These are phyloP conservation scores for Aspergillus ibericus DNA, from an alignment of 2,329 filamentous ascomycete genomes.

Conservation along the genomic window DNA sequence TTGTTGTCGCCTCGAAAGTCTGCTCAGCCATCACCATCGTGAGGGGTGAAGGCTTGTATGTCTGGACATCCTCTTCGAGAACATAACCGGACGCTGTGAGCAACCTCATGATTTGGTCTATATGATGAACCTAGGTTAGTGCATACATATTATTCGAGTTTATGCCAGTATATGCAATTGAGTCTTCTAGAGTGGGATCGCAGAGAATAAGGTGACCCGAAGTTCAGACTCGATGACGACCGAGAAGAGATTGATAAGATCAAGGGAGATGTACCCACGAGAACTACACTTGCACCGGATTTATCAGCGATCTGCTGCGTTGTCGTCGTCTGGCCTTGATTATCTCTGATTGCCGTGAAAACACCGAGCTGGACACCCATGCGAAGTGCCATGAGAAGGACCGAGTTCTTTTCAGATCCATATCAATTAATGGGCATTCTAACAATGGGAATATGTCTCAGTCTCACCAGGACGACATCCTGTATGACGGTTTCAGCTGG, in stretches of 20 bases:
- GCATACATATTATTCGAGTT: neutral
- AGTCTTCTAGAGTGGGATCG: neutral
- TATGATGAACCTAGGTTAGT: neutral
- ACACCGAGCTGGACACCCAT: conserved; percentile 17
- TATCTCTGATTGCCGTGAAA: conserved; percentile 8
- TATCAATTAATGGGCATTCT: neutral
- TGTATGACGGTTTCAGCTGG: conserved; percentile 16
- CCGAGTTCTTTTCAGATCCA: neutral
- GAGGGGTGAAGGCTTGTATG: conserved; percentile 21
- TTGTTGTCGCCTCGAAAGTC: conserved; percentile 18
- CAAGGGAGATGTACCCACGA: conserved; percentile 12
- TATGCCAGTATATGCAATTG: neutral
- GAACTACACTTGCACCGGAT: conserved; percentile 13
- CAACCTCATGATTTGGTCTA: conserved; percentile 19
- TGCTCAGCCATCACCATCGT: conserved; percentile 21
- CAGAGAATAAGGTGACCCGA: neutral
- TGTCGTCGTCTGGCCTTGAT: conserved; percentile 1
- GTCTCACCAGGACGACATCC: conserved; percentile 16
- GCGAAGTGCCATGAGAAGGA: conserved; percentile 14
- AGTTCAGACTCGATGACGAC: neutral
- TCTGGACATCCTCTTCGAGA: conserved; percentile 18
- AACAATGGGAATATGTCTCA: neutral
- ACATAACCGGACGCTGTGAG: conserved; percentile 20
- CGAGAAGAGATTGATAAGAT: neutral
- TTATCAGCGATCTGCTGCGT: conserved; percentile 11